Conservation (phyloP, 2,329 filamentous ascomycete genomes). For the Sporothrix euskadiensis region DNA sequence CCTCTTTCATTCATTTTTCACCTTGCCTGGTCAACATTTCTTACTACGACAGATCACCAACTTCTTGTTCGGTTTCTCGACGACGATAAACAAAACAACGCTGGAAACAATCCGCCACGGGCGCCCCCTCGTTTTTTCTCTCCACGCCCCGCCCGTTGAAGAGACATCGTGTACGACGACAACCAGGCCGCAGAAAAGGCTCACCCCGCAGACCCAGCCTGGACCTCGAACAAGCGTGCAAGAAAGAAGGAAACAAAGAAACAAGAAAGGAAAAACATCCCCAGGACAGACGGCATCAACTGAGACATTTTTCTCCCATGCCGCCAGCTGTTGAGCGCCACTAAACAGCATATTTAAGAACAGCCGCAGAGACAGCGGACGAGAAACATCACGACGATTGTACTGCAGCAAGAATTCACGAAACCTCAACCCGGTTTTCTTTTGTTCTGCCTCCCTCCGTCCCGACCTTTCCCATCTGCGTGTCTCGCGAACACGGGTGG, state of each 20-base stretch:
- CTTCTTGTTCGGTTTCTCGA: not conserved
- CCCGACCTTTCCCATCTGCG: not conserved
- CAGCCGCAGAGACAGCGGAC: not conserved
- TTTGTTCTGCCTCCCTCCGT: not conserved
- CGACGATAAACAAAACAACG: not conserved
- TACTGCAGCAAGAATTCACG: not conserved
- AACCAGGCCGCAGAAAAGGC: slow-evolving; percentile 17
- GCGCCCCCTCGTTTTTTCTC: slow-evolving; percentile 8
- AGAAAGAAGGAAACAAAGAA: not conserved
- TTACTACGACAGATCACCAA: not conserved
- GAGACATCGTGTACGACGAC: slow-evolving; percentile 24
- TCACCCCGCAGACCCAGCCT: not conserved
- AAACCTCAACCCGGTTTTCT: not conserved
- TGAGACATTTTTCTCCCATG: not conserved
- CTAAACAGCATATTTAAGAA: not conserved
- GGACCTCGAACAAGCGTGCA: not conserved
- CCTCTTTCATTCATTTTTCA: not conserved
- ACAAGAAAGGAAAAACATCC: not conserved
- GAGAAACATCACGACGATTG: slow-evolving; percentile 24
- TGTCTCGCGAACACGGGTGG: not conserved
- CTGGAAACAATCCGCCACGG: slow-evolving; percentile 4
- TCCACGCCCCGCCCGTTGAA: slow-evolving; percentile 9
- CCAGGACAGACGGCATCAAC: not conserved
- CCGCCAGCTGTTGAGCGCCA: not conserved
- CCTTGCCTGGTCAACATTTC: not conserved